These are phyloP conservation scores for Gentiana dahurica DNA, from an alignment of 257 asterid genomes.

Conservation along the genomic window DNA sequence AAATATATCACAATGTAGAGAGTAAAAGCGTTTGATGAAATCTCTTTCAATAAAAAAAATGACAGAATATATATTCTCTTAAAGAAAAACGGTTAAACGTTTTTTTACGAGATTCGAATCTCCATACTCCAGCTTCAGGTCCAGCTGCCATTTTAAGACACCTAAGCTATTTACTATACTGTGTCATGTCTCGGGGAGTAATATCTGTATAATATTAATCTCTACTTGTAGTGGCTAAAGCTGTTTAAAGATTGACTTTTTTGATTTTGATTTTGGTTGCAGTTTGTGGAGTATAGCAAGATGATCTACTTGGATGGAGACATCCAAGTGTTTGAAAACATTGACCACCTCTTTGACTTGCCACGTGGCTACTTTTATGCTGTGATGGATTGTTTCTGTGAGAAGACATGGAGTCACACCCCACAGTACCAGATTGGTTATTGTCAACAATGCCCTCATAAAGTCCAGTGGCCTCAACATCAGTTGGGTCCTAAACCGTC, in stretches of 20 bases:
- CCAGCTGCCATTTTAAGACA: too few relatives aligned
- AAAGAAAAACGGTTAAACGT: too few relatives aligned
- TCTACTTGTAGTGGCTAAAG: too few relatives aligned
- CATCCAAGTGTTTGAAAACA: slow-evolving; percentile 47
- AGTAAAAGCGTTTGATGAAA: too few relatives aligned
- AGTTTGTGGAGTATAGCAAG: slow-evolving; percentile 54
- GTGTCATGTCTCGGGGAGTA: too few relatives aligned
- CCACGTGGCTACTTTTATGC: slow-evolving; percentile 52
- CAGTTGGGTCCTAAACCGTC: slow-evolving; percentile 48
- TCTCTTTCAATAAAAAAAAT: too few relatives aligned
- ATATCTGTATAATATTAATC: too few relatives aligned
- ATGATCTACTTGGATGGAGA: slow-evolving; percentile 58
- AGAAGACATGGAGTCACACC: slow-evolving; percentile 51
- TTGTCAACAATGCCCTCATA: slow-evolving; percentile 56
- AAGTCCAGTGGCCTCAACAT: slow-evolving; percentile 36
- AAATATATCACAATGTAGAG: too few relatives aligned
- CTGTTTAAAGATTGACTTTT: neutral
- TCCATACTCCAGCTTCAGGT: too few relatives aligned
- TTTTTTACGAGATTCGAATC: too few relatives aligned
- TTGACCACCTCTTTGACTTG: slow-evolving; percentile 40
- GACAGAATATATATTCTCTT: too few relatives aligned
- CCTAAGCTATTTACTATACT: too few relatives aligned
- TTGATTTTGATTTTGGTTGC: neutral
- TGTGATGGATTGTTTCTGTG: slow-evolving; percentile 58
- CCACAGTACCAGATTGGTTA: slow-evolving; percentile 36